Evolutionary conservation across 2,329 filamentous ascomycete species (phyloP).

Genomic region (Lasiodiplodia gonubiensis): DNA sequence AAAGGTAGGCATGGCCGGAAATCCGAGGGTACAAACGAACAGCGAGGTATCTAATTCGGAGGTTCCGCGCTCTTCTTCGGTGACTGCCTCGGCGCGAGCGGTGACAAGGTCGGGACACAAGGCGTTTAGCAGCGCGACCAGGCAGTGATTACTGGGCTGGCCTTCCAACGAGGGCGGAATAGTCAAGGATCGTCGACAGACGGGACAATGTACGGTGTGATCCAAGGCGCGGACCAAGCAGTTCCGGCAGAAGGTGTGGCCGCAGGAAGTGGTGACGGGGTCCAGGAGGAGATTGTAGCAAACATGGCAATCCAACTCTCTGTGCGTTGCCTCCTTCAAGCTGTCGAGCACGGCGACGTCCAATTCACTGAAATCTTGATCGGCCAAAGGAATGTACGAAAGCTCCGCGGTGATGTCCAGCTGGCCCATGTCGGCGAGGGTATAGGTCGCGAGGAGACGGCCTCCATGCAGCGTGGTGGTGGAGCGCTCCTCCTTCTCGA

Average conservation of each 20-base stretch:
- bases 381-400: constrained; percentile 51
- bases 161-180: constrained; percentile 56
- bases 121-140: constrained; percentile 67
- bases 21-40: constrained; percentile 82
- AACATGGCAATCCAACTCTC: constrained; percentile 85
- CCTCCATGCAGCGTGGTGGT: constrained; percentile 61
- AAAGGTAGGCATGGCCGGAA: constrained; percentile 82
- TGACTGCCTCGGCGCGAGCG: constrained; percentile 61
- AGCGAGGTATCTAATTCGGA: constrained; percentile 67
- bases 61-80: constrained; percentile 62
- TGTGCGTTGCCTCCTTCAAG: constrained; percentile 66
- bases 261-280: constrained; percentile 82
- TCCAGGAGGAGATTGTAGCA: constrained; percentile 84
- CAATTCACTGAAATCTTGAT: constrained; percentile 47
- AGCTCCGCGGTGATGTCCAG: constrained; percentile 64
- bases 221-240: constrained; percentile 80
- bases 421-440: constrained; percentile 66
- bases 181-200: constrained; percentile 72
- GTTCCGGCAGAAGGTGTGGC: constrained; percentile 85
- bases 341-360: constrained; percentile 61
- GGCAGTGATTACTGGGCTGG: constrained; percentile 65
- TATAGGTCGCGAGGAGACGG: constrained; percentile 69
- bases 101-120: constrained; percentile 72
- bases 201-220: constrained; percentile 77
- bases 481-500: constrained; percentile 46